phyloP scores from a whole-genome alignment of 495 filamentous ascomycete genomes.

The Aspergillus homomorphus region DNA sequence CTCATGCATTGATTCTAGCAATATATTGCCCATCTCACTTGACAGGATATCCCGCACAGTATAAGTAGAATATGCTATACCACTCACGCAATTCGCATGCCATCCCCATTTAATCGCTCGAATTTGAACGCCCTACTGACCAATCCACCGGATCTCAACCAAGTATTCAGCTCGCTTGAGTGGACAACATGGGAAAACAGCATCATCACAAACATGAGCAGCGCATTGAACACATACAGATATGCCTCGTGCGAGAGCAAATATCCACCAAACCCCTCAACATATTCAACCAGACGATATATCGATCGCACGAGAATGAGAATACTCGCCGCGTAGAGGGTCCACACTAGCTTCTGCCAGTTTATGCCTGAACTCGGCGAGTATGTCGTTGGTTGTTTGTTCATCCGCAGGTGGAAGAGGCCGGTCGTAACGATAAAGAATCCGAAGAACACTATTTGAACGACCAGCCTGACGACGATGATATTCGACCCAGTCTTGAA shows the following conservation, averaged over 20 bases:
- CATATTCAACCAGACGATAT: conserved; percentile 62
- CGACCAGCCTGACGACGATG: conserved; percentile 36
- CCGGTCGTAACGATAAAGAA: conserved; percentile 31
- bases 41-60: too few relatives aligned
- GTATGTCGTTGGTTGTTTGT: conserved; percentile 20
- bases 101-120: not conserved
- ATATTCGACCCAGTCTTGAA: conserved; percentile 34
- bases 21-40: not conserved
- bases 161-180: conserved; percentile 13
- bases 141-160: not conserved
- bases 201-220: conserved; percentile 56
- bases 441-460: conserved; percentile 42
- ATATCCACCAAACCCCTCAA: conserved; percentile 52
- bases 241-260: conserved; percentile 54
- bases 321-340: conserved; percentile 49
- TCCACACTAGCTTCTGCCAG: conserved; percentile 31
- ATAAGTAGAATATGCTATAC: not conserved
- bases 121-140: not conserved
- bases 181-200: conserved; percentile 44
- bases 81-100: not conserved
- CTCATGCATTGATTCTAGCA: too few relatives aligned
- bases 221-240: conserved; percentile 62
- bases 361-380: conserved; percentile 20
- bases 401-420: conserved; percentile 35
- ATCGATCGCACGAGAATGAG: conserved; percentile 61